These are phyloP conservation scores for Botrytis deweyae DNA, from an alignment of 2,329 filamentous ascomycete genomes.

Conservation along the genomic window DNA sequence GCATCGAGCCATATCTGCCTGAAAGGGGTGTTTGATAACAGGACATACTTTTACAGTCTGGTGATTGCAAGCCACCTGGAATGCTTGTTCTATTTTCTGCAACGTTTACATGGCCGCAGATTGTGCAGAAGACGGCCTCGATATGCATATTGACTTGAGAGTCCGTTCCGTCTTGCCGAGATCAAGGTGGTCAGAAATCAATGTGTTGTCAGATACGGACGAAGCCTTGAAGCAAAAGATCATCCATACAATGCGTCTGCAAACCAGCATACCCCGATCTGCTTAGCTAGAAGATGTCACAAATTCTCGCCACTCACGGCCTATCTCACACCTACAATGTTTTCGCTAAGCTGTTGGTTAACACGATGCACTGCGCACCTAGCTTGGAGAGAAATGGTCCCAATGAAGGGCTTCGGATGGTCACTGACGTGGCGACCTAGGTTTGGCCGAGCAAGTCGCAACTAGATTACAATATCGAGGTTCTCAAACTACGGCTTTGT, in stretches of 20 bases:
- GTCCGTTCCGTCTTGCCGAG: slow-evolving; percentile 20
- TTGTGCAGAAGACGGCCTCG: slow-evolving; percentile 19
- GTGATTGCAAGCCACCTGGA: slow-evolving; percentile 33
- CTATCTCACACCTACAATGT: slow-evolving; percentile 23
- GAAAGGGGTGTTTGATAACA: slow-evolving; percentile 20
- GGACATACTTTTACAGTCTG: slow-evolving; percentile 31
- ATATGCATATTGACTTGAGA: slow-evolving; percentile 20
- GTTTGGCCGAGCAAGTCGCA: slow-evolving; percentile 32
- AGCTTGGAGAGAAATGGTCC: slow-evolving; percentile 29
- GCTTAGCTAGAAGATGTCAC: slow-evolving; percentile 21
- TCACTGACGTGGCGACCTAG: slow-evolving; percentile 39
- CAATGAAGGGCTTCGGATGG: slow-evolving; percentile 28
- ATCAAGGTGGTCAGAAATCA: slow-evolving; percentile 21
- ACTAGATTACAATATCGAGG: slow-evolving; percentile 19
- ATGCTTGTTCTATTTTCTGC: slow-evolving; percentile 31
- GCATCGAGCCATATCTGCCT: slow-evolving; percentile 16
- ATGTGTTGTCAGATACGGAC: slow-evolving; percentile 38
- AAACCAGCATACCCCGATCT: slow-evolving; percentile 13
- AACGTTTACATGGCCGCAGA: slow-evolving; percentile 23
- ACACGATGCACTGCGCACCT: slow-evolving; percentile 20
- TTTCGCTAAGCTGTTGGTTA: slow-evolving; percentile 23
- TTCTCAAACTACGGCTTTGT: slow-evolving; percentile 27
- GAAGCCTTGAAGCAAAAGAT: slow-evolving; percentile 27
- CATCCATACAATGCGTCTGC: slow-evolving; percentile 21
- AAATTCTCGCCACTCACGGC: slow-evolving; percentile 30